Conservation (phyloP, 495 filamentous ascomycete genomes). For the Aspergillus panamensis region DNA sequence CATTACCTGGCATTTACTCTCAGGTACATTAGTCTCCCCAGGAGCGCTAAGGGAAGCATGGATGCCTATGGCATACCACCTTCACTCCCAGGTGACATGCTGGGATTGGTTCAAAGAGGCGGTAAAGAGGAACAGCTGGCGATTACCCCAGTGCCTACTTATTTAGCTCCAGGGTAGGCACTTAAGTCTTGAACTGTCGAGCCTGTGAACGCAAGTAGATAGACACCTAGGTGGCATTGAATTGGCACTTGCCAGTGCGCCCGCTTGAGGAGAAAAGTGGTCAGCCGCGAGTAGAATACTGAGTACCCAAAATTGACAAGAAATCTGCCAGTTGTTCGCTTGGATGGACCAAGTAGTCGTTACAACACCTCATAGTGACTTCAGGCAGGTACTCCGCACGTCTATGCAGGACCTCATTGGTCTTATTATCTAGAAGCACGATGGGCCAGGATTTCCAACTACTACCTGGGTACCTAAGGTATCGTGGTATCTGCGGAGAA, state of each 20-base stretch:
- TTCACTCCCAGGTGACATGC: constrained; percentile 6
- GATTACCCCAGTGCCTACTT: constrained; percentile 10
- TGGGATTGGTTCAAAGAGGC: constrained; percentile 22
- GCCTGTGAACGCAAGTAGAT: not conserved
- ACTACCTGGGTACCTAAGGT: not conserved
- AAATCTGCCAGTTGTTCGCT: not conserved
- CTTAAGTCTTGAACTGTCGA: no score
- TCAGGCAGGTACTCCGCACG: not conserved
- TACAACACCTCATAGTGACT: not conserved
- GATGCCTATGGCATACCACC: not conserved
- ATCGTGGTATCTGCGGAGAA: not conserved
- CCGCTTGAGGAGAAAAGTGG: not conserved
- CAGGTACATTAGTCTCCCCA: not conserved
- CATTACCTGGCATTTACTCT: not conserved
- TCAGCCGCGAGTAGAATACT: not conserved
- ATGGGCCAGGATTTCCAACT: not conserved
- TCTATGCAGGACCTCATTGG: not conserved
- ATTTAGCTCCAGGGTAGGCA: constrained; percentile 12
- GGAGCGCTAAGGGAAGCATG: constrained; percentile 10
- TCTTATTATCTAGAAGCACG: not conserved
- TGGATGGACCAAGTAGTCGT: not conserved
- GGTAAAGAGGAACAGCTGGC: constrained; percentile 29
- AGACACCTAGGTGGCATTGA: not conserved
- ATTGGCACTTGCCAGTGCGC: not conserved
- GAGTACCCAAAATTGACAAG: not conserved